phyloP scores from a whole-genome alignment of 192 early-diverging fungal genomes.

The Gaertneriomyces semiglobifer region DNA sequence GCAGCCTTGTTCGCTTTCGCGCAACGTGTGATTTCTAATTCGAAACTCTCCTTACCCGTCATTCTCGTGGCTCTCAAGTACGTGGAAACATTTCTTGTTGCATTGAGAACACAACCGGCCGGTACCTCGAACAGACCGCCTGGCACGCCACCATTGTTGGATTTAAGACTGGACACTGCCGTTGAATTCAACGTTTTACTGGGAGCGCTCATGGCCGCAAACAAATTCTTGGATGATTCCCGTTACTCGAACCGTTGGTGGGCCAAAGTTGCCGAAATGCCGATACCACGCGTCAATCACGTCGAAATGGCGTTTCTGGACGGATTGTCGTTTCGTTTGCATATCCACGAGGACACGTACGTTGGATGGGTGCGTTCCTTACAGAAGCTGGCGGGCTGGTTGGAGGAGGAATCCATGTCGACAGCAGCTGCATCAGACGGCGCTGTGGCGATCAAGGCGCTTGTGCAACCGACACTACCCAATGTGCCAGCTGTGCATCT shows the following conservation, averaged over 20 bases:
- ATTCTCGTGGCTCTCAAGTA: constrained; percentile 9
- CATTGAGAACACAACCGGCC: background rate
- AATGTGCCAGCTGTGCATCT: too few species aligned
- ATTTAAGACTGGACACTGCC: background rate
- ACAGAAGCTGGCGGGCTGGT: constrained; percentile 6
- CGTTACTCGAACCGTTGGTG: constrained; percentile 10
- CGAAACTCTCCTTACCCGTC: constrained; percentile 4
- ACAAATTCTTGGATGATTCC: constrained; percentile 9
- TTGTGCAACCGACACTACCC: too few species aligned
- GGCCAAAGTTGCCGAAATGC: constrained; percentile 4
- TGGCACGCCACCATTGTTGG: too few species aligned
- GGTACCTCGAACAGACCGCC: too few species aligned
- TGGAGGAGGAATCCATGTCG: background rate
- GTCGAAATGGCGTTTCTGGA: constrained; percentile 9
- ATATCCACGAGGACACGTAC: background rate
- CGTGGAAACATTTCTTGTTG: constrained; percentile 1
- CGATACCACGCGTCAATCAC: background rate
- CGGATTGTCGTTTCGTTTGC: constrained; percentile 2
- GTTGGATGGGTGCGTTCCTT: constrained; percentile 4
- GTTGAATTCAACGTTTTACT: background rate
- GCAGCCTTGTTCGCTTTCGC: constrained; percentile 5
- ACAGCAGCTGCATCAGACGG: too few species aligned
- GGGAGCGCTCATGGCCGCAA: background rate
- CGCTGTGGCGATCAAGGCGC: too few species aligned
- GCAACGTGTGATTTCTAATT: background rate